Base-by-base conservation (phyloP, 2,329 filamentous ascomycete genomes). In the Monosporascus sp. region DNA sequence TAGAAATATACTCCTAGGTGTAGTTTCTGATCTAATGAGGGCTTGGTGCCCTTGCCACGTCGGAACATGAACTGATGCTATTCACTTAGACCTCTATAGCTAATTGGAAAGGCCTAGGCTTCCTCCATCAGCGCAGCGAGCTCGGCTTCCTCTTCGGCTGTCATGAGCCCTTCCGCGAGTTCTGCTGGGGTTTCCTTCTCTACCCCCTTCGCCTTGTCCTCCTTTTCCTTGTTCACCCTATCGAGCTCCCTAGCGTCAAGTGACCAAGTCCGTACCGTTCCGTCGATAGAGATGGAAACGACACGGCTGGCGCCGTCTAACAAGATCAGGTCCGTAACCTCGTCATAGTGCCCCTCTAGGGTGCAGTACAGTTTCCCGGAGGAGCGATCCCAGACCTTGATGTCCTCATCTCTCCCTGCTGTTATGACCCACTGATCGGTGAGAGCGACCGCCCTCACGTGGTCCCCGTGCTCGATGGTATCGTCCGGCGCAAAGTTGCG, bases 131-230 rank as follows among this genome's bases (percentile, higher is more conserved):
- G 72, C 58, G 92, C 94, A 15, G 90, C 92, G 58, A 99, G 76
- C 70, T 97, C 94, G 5, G 88, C 87, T 70, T 97, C 93, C 69
- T 99, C 94, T 62, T 97, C 93, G 14, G 83, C 87, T 5, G 91
- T 96, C 70, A 97, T 74, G 65, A 85, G 55, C 39, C 76, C 74
- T 51, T 80, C 79, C 50, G 72, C 73, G 57, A 68, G 67, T 58
- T 72, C 72, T 37, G 70, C 69, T 60, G 67, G 69, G 27, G 73
- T 73, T 60, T 79, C 76, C 56, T 82, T 76, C 45, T 77, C 69
- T 46, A 76, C 72, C 39, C 73, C 74, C 31, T 72, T 72, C 2
- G 80, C 81, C 55, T 72, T 78, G 59, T 82, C 79, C 52, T 68
- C 65, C 49, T 74, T 75, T 59, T 78, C 75, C 59, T 75, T 65